These are phyloP conservation scores for Kwoniella heveanensis DNA, from an alignment of 768 basidiomycete species.

Conservation along the genomic window DNA sequence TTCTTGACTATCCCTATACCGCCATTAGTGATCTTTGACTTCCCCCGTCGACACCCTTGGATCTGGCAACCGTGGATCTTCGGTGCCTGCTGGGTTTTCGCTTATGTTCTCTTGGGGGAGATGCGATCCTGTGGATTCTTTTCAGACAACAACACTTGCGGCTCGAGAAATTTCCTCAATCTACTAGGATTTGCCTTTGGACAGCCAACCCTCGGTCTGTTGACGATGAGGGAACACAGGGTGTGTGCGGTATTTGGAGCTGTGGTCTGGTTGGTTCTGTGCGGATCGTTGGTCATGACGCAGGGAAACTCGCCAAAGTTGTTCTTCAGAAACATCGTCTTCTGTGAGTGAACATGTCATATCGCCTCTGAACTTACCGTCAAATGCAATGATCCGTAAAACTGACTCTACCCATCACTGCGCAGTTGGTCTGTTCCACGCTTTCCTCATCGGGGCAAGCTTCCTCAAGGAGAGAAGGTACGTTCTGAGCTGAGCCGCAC, in stretches of 20 bases:
- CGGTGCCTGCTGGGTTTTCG: slow-evolving; percentile 47
- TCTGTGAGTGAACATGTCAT: slow-evolving; percentile 24
- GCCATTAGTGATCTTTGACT: slow-evolving; percentile 45
- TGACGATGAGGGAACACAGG: slow-evolving; percentile 56
- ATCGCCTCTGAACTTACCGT: neutral
- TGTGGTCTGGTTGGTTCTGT: slow-evolving; percentile 49
- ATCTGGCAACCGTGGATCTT: slow-evolving; percentile 50
- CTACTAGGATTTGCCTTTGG: slow-evolving; percentile 44
- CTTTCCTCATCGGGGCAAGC: slow-evolving; percentile 72
- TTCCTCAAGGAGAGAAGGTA: slow-evolving; percentile 58
- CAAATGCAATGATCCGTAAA: neutral
- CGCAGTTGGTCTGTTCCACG: slow-evolving; percentile 76
- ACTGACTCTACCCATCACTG: slow-evolving; percentile 35
- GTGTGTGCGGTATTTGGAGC: slow-evolving; percentile 45
- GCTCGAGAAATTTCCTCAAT: slow-evolving; percentile 55
- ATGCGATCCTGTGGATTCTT: slow-evolving; percentile 50
- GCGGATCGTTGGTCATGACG: slow-evolving; percentile 46
- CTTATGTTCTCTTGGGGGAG: slow-evolving; percentile 44
- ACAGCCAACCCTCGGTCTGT: slow-evolving; percentile 50
- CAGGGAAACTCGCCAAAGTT: slow-evolving; percentile 53
- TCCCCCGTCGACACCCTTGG: slow-evolving; percentile 32
- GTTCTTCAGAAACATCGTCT: slow-evolving; percentile 57
- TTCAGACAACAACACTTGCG: slow-evolving; percentile 39
- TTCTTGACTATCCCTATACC: slow-evolving; percentile 47
- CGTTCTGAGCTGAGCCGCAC: neutral